A percentile compares a stretch with the other conserved stretches of the same genome.
Conservation (phyloP, 441 rosid genomes). For the Aleurites moluccanus region DNA sequence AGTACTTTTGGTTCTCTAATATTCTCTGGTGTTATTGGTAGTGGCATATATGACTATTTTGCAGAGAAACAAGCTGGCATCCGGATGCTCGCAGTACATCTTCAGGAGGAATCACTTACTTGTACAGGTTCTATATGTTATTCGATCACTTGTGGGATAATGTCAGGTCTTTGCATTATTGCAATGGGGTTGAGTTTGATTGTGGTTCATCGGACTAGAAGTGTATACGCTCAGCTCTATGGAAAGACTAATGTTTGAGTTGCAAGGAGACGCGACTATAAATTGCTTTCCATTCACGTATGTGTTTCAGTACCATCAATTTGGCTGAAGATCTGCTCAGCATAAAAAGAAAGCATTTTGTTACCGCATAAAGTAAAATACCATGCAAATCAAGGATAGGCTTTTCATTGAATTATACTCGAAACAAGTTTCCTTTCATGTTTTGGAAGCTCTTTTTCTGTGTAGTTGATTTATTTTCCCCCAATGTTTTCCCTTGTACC, state of each 20-base stretch:
- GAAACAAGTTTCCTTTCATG: background rate
- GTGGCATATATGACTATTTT: constrained; percentile 72
- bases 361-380: background rate
- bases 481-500: background rate
- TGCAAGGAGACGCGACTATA: constrained; percentile 2
- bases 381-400: background rate
- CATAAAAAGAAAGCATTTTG: background rate
- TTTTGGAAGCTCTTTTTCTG: background rate
- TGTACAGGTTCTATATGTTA: constrained; percentile 73
- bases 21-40: constrained; percentile 80
- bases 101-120: constrained; percentile 47
- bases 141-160: constrained; percentile 73
- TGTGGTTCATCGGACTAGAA: constrained; percentile 68
- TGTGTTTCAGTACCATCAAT: background rate
- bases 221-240: constrained; percentile 65
- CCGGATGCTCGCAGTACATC: constrained; percentile 26
- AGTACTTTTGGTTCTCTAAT: constrained; percentile 81
- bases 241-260: constrained; percentile 46
- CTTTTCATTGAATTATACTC: background rate
- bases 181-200: constrained; percentile 71
- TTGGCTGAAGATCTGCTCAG: background rate
- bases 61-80: constrained; percentile 68
- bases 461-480: background rate
- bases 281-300: background rate
- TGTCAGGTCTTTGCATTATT: constrained; percentile 72